Conservation (phyloP, 768 basidiomycete species). For the Boletus insuetus region DNA sequence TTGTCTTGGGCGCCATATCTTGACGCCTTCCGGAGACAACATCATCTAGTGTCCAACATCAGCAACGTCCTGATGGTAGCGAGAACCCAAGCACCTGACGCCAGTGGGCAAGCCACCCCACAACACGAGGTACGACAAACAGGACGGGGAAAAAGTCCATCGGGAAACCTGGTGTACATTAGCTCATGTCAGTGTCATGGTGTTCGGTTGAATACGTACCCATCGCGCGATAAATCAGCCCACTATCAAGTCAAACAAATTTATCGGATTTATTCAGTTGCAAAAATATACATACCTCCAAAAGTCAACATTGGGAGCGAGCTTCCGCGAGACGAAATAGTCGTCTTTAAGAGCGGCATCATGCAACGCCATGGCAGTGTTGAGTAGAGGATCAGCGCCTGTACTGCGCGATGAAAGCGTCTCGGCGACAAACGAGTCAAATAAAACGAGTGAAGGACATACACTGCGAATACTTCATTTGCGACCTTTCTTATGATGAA, state of each 20-base stretch:
- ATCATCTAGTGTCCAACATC: conserved; percentile 65
- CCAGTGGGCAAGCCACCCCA: conserved; percentile 94
- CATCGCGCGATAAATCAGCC: conserved; percentile 90
- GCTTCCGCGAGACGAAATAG: conserved; percentile 76
- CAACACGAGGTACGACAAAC: conserved; percentile 89
- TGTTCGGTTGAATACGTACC: conserved; percentile 42
- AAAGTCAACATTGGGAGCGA: conserved; percentile 92
- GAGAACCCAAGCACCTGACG: conserved; percentile 52
- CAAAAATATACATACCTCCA: conserved; percentile 45
- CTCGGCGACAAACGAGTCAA: neutral
- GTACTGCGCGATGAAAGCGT: conserved; percentile 46
- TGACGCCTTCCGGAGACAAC: conserved; percentile 84
- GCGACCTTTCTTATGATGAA: conserved; percentile 90
- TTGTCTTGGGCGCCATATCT: conserved; percentile 91
- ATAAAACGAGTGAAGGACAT: conserved; percentile 23
- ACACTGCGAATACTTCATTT: conserved; percentile 90
- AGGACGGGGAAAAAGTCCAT: conserved; percentile 93
- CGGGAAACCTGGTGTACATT: conserved; percentile 65
- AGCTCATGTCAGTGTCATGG: neutral
- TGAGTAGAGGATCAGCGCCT: conserved; percentile 78
- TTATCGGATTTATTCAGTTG: neutral
- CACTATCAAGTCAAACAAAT: conserved; percentile 40
- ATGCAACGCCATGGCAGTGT: conserved; percentile 87
- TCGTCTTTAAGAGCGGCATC: conserved; percentile 89
- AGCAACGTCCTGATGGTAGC: neutral